Conservation (phyloP, 1,284 basidiomycete genomes). For the Phlebopus sp. region DNA sequence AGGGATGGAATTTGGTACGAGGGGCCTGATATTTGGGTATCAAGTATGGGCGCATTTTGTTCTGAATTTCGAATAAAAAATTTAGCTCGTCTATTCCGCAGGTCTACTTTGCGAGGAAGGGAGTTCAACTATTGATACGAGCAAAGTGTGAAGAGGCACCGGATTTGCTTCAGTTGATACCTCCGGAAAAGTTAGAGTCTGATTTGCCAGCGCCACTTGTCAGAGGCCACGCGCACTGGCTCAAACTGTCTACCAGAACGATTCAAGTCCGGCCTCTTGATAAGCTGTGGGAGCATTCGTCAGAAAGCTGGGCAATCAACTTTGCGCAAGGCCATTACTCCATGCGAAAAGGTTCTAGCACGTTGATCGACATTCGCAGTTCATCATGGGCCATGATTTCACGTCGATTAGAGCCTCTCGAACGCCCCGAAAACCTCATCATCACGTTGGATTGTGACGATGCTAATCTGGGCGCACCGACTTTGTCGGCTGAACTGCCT, state of each 20-base stretch:
- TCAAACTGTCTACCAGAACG: slow-evolving; percentile 27
- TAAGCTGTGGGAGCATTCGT: slow-evolving; percentile 20
- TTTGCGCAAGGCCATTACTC: slow-evolving; percentile 9
- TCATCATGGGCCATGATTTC: slow-evolving; percentile 33
- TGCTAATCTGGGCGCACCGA: slow-evolving; percentile 11
- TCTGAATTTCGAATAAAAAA: not conserved
- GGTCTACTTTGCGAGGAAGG: slow-evolving; percentile 33
- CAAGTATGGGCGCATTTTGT: slow-evolving; percentile 13
- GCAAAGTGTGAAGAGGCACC: slow-evolving; percentile 13
- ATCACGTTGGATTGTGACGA: slow-evolving; percentile 12
- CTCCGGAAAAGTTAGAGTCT: slow-evolving; percentile 26
- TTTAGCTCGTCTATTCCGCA: slow-evolving; percentile 6
- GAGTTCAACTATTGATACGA: slow-evolving; percentile 30
- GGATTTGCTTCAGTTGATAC: slow-evolving; percentile 36
- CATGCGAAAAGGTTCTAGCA: slow-evolving; percentile 16
- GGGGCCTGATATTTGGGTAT: slow-evolving; percentile 20
- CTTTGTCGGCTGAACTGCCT: slow-evolving; percentile 36
- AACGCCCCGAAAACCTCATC: slow-evolving; percentile 30
- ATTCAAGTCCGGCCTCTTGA: slow-evolving; percentile 39
- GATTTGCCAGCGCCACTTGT: slow-evolving; percentile 41
- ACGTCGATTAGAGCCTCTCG: slow-evolving; percentile 29
- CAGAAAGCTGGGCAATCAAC: slow-evolving; percentile 20
- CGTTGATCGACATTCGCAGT: slow-evolving; percentile 34
- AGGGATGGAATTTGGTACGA: slow-evolving; percentile 37
- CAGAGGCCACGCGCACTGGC: slow-evolving; percentile 38